Evolutionary conservation across 495 filamentous ascomycete species (phyloP).

Genomic region (Platismatia glauca): DNA sequence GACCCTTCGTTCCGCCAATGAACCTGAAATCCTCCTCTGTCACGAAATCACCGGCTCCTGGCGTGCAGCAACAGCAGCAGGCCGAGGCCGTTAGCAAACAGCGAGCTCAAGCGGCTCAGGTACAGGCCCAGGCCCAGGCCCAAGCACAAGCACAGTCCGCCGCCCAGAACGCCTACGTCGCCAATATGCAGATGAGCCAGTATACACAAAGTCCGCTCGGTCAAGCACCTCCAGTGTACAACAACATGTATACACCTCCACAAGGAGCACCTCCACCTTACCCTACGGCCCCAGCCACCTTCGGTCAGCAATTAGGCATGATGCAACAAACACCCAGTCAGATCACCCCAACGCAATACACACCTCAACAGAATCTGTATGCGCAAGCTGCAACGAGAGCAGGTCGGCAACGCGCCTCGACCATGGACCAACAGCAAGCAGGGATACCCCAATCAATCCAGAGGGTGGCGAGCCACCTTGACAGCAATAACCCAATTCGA

Average conservation of each 20-base stretch:
- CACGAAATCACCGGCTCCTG: slow-evolving; percentile 81
- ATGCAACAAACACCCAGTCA: slow-evolving; percentile 57
- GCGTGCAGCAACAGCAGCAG: slow-evolving; percentile 95
- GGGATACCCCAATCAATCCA: slow-evolving; percentile 91
- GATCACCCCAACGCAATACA: slow-evolving; percentile 61
- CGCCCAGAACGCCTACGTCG: slow-evolving; percentile 43
- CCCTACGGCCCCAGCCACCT: slow-evolving; percentile 55
- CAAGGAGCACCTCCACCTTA: slow-evolving; percentile 82
- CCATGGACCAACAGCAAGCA: slow-evolving; percentile 85
- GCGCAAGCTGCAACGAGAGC: slow-evolving; percentile 75
- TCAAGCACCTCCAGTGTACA: slow-evolving; percentile 61
- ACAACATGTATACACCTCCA: slow-evolving; percentile 67
- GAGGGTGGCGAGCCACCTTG: slow-evolving; percentile 91
- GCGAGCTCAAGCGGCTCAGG: slow-evolving; percentile 55
- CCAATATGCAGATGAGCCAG: slow-evolving; percentile 51
- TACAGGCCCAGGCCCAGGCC: slow-evolving; percentile 54
- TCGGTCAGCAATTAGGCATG: slow-evolving; percentile 66
- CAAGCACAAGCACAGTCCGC: slow-evolving; percentile 44
- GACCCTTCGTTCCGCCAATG: slow-evolving; percentile 95
- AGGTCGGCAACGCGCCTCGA: slow-evolving; percentile 83
- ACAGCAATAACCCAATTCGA: slow-evolving; percentile 89
- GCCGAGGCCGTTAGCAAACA: slow-evolving; percentile 88
- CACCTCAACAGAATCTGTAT: slow-evolving; percentile 64
- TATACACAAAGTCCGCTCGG: slow-evolving; percentile 43
- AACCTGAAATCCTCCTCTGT: slow-evolving; percentile 78